Conservation (phyloP, 305 asterid species). For the Fraxinus floribunda region DNA sequence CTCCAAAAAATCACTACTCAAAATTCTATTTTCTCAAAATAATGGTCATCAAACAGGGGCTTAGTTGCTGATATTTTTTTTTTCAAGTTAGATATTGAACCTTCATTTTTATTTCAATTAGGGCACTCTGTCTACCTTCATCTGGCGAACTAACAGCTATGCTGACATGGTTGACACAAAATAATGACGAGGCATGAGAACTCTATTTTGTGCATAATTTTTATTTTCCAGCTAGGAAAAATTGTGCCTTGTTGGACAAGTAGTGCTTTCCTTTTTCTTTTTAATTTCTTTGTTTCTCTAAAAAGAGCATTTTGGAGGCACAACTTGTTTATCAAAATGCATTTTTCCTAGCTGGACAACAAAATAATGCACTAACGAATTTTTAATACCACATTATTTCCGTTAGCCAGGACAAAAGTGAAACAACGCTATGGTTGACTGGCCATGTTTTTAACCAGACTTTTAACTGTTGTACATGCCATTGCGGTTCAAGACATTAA, state of each 20-base stretch:
- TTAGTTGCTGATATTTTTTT: neutral
- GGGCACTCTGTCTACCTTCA: neutral
- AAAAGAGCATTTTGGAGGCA: neutral
- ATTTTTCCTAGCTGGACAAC: neutral
- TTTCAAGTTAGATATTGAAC: neutral
- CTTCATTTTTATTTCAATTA: neutral
- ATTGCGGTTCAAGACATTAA: neutral
- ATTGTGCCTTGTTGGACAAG: neutral
- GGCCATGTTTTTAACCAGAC: neutral
- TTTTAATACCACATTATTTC: neutral
- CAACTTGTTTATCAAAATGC: neutral
- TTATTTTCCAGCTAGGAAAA: neutral
- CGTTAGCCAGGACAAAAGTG: neutral
- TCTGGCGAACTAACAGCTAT: neutral
- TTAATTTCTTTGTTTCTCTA: neutral
- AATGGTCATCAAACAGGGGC: no score
- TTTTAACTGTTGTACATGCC: neutral
- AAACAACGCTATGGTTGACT: neutral
- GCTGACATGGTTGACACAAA: neutral
- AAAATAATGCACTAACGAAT: neutral
- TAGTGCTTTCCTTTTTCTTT: neutral
- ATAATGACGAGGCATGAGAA: neutral
- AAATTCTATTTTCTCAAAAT: no score
- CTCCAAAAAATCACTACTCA: no score
- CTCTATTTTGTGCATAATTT: neutral